These are phyloP conservation scores for Glaciozyma antarctica DNA, from an alignment of 768 basidiomycete genomes.

Conservation along the genomic window DNA sequence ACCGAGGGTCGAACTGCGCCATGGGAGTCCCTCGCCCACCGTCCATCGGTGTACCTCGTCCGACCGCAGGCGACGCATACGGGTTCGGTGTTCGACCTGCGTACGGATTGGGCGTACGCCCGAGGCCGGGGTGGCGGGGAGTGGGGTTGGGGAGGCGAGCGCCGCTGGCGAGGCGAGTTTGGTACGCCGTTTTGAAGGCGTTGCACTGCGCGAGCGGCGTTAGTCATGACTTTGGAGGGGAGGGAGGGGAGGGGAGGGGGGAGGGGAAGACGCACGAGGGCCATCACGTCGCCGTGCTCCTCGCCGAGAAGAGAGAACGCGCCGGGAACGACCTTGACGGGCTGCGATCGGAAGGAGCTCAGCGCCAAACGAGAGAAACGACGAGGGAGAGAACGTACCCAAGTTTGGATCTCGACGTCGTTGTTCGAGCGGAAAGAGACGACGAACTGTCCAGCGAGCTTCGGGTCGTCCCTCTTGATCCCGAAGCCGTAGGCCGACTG, in stretches of 20 bases:
- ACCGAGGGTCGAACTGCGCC: too few species aligned
- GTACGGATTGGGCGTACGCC: conserved; percentile 5
- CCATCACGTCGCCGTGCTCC: conserved; percentile 14
- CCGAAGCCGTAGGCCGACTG: conserved; percentile 92
- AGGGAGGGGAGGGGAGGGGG: not conserved
- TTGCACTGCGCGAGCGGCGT: conserved; percentile 4
- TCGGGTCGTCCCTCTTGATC: conserved; percentile 57
- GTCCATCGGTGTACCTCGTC: not conserved
- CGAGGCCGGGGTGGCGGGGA: not conserved
- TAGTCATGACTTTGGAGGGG: not conserved
- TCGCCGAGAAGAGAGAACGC: conserved; percentile 27
- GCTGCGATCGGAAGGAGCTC: conserved; percentile 23
- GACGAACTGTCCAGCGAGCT: conserved; percentile 83
- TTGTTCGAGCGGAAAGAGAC: conserved; percentile 89
- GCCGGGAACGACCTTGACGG: conserved; percentile 39
- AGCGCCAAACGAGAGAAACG: not conserved
- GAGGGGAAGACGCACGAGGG: not conserved
- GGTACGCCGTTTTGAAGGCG: conserved; percentile 27
- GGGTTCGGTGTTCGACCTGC: conserved; percentile 2
- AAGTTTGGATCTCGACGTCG: conserved; percentile 76
- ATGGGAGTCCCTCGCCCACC: not conserved
- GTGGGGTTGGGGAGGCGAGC: not conserved
- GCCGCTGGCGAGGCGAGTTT: not conserved
- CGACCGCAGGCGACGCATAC: not conserved
- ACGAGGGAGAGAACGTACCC: conserved; percentile 51